Percentiles rank a stretch among this genome's conserved stretches.
phyloP scores from a whole-genome alignment of 108 stramenopile genomes.

The Cylindrotheca closterium region DNA sequence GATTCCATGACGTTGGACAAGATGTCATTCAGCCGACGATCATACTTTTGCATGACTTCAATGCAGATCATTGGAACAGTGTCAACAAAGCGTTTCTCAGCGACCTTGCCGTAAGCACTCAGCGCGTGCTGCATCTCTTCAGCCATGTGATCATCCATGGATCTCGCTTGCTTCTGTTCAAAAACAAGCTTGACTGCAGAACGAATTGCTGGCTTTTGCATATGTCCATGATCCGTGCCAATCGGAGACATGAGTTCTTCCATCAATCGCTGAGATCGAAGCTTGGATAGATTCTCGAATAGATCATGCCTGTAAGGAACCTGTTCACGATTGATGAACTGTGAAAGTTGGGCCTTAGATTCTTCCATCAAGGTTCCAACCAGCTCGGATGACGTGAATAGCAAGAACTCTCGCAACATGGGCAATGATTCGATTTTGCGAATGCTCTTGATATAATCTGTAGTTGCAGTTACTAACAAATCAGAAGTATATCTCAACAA shows the following conservation, averaged over 20 bases:
- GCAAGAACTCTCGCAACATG: not conserved
- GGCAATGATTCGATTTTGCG: not conserved
- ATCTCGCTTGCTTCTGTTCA: slow-evolving; percentile 39
- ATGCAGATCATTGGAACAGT: slow-evolving; percentile 58
- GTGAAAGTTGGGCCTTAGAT: slow-evolving; percentile 21
- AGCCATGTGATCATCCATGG: slow-evolving; percentile 55
- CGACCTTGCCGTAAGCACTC: slow-evolving; percentile 50
- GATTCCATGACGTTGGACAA: slow-evolving; percentile 14
- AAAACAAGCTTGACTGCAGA: slow-evolving; percentile 42
- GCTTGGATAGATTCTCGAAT: not conserved
- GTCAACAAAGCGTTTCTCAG: slow-evolving; percentile 52
- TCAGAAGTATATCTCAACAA: slow-evolving; percentile 30
- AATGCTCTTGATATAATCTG: not conserved
- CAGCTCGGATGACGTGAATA: slow-evolving; percentile 19
- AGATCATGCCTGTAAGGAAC: slow-evolving; percentile 1
- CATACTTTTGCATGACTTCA: slow-evolving; percentile 28
- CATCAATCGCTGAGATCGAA: not conserved
- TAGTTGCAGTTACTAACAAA: not conserved
- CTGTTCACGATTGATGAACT: slow-evolving; percentile 1
- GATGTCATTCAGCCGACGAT: slow-evolving; percentile 5
- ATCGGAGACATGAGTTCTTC: not conserved
- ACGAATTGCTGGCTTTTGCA: slow-evolving; percentile 26
- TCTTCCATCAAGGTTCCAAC: slow-evolving; percentile 42
- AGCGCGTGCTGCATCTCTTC: slow-evolving; percentile 60
- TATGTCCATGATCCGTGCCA: slow-evolving; percentile 1